Evolutionary conservation across 257 asterid species (phyloP), one percentile per base, ranked within the genome.

Genomic region (Solanum piurae): DNA sequence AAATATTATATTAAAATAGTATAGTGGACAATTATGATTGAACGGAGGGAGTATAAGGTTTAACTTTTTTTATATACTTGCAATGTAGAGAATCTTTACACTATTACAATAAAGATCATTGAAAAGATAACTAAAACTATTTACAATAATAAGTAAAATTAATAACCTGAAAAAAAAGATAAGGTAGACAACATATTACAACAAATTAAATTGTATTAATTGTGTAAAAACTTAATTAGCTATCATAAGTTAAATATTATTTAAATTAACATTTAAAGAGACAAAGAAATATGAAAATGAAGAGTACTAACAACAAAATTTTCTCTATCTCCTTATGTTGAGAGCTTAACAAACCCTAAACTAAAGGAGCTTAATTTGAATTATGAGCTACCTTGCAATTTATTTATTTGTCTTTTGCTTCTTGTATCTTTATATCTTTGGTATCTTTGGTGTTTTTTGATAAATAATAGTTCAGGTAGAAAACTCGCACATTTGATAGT

Each of bases 291-390:
- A 42, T 44, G 49, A 21, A 8, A 27, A 20, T 37, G 60, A 60
- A 87, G 49, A 12, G 5, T 44, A 44, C 49, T 42, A 42, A 42
- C 46, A 42, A 42, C 60, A 93, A 89, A 89, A 83, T 62, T 86
- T 86, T 88, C 5, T 91, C 91, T 44, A 92, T 94, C 95, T 90
- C 94, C 96, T 95, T 93, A 97, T 94, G 96, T 92, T 88, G 91
- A 86, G 98, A 84, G 98, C 95, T 93, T 91, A 49, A 14, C 79
- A 88, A 86, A 87, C 89, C 89, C 93, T 92, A 88, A 93, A 89
- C 87, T 89, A 90, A 89, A 16, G 86, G n/a, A 82, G 25, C 87
- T 88, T 89, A 90, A 89, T 92, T 94, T 89, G 94, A 91, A 88
- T 72, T 71, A 14, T 79, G 58, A 86, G 94, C 91, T 92, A 91